phyloP scores from a whole-genome alignment of 2,329 filamentous ascomycete genomes.

The Aciculosporium take region DNA sequence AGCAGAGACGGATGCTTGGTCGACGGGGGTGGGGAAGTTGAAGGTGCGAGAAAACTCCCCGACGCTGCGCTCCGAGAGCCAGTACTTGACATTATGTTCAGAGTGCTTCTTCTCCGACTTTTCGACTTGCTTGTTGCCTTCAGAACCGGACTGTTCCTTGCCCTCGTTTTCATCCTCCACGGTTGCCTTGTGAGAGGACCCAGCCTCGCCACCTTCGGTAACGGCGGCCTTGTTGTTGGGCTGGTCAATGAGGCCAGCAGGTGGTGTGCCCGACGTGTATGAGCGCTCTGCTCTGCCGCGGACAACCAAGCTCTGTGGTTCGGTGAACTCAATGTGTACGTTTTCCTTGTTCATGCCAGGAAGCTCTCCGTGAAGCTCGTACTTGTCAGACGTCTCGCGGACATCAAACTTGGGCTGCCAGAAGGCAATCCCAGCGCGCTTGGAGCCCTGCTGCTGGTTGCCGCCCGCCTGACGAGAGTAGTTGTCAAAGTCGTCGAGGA shows the following conservation, averaged over 20 bases:
- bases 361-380: conserved; percentile 64
- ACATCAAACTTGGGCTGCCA: conserved; percentile 64
- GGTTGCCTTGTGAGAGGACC: conserved; percentile 35
- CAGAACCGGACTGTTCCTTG: conserved; percentile 10
- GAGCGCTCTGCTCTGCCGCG: conserved; percentile 50
- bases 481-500: conserved; percentile 43
- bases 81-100: conserved; percentile 40
- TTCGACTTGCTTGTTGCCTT: conserved; percentile 9
- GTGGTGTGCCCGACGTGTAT: conserved; percentile 32
- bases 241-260: conserved; percentile 30
- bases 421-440: conserved; percentile 15
- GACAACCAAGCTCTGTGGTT: conserved; percentile 53
- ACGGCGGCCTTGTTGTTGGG: conserved; percentile 17
- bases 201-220: conserved; percentile 17
- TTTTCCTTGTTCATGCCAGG: conserved; percentile 58
- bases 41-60: conserved; percentile 53
- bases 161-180: conserved; percentile 39
- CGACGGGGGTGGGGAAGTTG: conserved; percentile 46
- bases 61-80: conserved; percentile 47
- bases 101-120: conserved; percentile 17
- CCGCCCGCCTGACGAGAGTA: conserved; percentile 24
- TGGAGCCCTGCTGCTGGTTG: conserved; percentile 7
- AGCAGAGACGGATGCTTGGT: conserved; percentile 44
- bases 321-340: conserved; percentile 60
- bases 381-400: conserved; percentile 47